phyloP scores from a whole-genome alignment of 352 stramenopile genomes.

The Phytophthora europaea region DNA sequence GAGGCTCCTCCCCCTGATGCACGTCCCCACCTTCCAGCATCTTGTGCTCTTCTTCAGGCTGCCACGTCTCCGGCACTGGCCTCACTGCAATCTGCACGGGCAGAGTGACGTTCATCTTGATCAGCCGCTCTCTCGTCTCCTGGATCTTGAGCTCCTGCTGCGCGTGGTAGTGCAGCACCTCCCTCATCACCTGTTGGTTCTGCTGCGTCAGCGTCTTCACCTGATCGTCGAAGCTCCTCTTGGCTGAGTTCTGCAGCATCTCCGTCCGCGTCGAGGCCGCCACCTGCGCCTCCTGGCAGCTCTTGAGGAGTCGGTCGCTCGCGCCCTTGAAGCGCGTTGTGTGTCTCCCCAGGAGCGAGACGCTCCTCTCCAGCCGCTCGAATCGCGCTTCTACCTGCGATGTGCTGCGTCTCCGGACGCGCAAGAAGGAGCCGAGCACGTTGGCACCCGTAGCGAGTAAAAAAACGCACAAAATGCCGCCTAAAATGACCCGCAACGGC shows the following conservation, averaged over 20 bases:
- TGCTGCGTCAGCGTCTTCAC: slow-evolving; percentile 23
- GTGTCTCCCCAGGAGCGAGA: slow-evolving; percentile 30
- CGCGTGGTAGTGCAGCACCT: slow-evolving; percentile 37
- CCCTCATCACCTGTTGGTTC: slow-evolving; percentile 31
- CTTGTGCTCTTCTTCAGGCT: slow-evolving; percentile 4
- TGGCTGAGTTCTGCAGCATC: slow-evolving; percentile 29
- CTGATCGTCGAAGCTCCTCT: slow-evolving; percentile 27
- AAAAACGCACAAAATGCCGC: slow-evolving; percentile 17
- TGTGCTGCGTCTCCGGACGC: not conserved
- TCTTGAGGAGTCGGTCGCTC: slow-evolving; percentile 34
- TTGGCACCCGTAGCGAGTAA: slow-evolving; percentile 15
- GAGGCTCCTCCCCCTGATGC: not conserved
- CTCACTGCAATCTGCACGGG: slow-evolving; percentile 31
- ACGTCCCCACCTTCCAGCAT: not conserved
- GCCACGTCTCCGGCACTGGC: slow-evolving; percentile 11
- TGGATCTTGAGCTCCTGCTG: slow-evolving; percentile 38
- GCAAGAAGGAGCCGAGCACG: not conserved
- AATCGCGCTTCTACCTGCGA: slow-evolving; percentile 24
- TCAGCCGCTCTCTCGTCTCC: slow-evolving; percentile 31
- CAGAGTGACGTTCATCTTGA: slow-evolving; percentile 38
- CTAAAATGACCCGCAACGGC: slow-evolving; percentile 16
- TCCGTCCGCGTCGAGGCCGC: slow-evolving; percentile 27
- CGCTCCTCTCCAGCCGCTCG: slow-evolving; percentile 38
- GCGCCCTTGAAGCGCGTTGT: slow-evolving; percentile 28
- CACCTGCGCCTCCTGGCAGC: slow-evolving; percentile 34